Base-by-base conservation (phyloP, 345 rosid genomes). In the Euphorbia peplus region DNA sequence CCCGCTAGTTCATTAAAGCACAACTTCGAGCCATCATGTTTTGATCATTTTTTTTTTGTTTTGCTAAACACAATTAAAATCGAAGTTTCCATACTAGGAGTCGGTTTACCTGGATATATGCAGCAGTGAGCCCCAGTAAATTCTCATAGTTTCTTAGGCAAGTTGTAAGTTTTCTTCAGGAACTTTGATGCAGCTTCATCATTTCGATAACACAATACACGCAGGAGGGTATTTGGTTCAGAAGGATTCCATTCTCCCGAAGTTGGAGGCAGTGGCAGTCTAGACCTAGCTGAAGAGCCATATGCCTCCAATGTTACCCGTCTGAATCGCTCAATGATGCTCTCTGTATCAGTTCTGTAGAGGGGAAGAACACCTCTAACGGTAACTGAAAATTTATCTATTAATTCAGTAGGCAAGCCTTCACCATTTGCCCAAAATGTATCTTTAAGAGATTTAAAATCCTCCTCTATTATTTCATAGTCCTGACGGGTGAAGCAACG, bases 371-470 rank as follows among this genome's bases (percentile, higher is more conserved):
- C 84, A 10, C 85, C 86, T 80, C 90, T 83, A 5, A 64, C 90
- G 0, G 90, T 81, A 21, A 69, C 72, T 44, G 96, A 84, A 76
- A 83, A 86, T 77, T 91, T 91, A 54, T 90, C 95, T 29, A 91
- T 81, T 79, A 95, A 71, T 28, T 90, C 95, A 47, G 79, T 64
- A 11, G 98, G 95, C 75, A 91, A 78, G 73, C 98, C 99, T 56
- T 91, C 97, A 18, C 99, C 99, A 30, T 95, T 88, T 15, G 99
- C 91, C 96, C 88, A 91, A 77, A 95, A 95, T 62, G 92, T 69
- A 75, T 95, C 93, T 79, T 88, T 91, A 63, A 95, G 83, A 47
- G 88, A 75, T 74, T 95, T 88, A 67, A 95, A 95, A 80, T 95
- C 99, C n/a, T 90, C 93, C 72, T 91, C 97, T 58, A 95, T 83